Evolutionary conservation across 345 rosid species (phyloP).

Genomic region (Erucastrum elatum): DNA sequence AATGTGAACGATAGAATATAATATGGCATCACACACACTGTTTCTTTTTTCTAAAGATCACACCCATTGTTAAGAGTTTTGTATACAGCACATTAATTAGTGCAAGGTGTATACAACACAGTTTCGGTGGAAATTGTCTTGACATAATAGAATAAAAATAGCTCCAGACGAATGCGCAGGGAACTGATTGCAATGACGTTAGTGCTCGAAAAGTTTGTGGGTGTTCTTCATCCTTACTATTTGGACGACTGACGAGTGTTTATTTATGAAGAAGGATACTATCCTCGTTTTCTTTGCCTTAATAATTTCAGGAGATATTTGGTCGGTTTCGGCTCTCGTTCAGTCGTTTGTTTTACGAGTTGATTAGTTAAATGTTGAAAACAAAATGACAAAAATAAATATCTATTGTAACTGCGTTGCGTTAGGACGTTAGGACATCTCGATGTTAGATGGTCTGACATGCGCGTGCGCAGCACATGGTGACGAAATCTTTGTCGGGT

Average conservation of each 20-base stretch:
- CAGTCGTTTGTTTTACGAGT: background rate
- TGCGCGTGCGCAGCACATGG: conserved; percentile 32
- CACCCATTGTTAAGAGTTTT: background rate
- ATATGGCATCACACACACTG: background rate
- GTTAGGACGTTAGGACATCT: conserved; percentile 11
- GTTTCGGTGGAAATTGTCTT: background rate
- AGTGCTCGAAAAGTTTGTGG: background rate
- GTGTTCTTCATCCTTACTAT: background rate
- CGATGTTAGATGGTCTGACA: conserved; percentile 19
- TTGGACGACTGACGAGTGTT: background rate
- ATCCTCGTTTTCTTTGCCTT: background rate
- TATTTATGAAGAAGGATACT: background rate
- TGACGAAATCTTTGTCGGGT: conserved; percentile 26
- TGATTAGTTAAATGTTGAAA: background rate
- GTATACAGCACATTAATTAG: background rate
- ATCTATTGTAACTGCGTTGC: background rate
- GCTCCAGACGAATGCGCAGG: background rate
- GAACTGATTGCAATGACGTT: background rate
- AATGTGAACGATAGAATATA: no score
- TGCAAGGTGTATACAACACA: background rate
- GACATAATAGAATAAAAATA: background rate
- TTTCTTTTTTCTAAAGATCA: background rate
- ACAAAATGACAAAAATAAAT: background rate
- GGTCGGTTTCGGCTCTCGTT: background rate
- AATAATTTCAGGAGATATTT: background rate